phyloP scores from a whole-genome alignment of 805 yeast genomes.

The Hemisphaericaspora nanyangensis region DNA sequence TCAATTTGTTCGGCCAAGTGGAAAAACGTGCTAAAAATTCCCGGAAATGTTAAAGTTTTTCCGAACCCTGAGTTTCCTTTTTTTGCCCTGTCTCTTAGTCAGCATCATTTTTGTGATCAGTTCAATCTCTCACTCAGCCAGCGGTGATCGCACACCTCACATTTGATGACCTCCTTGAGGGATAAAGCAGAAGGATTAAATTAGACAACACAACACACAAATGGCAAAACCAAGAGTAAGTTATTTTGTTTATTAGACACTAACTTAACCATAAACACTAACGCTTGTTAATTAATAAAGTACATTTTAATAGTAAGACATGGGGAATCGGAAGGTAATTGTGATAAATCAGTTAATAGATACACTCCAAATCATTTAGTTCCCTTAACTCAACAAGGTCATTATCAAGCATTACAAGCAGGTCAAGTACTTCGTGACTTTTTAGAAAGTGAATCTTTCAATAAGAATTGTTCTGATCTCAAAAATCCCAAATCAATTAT shows the following conservation, averaged over 20 bases:
- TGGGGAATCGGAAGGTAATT: constrained; percentile 91
- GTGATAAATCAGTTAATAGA: constrained; percentile 77
- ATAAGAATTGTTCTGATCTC: constrained; percentile 6
- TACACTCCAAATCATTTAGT: constrained; percentile 78
- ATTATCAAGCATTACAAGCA: constrained; percentile 56
- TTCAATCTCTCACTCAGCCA: too few relatives aligned
- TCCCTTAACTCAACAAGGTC: constrained; percentile 69
- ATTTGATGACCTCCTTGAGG: too few relatives aligned
- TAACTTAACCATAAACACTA: constrained; percentile 1
- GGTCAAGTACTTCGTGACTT: constrained; percentile 49
- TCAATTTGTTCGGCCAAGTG: too few relatives aligned
- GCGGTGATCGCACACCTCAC: too few relatives aligned
- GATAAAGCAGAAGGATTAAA: too few relatives aligned
- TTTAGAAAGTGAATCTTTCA: constrained; percentile 33
- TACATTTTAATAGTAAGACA: constrained; percentile 80
- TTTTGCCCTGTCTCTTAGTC: neutral
- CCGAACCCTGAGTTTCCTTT: too few relatives aligned
- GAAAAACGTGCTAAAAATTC: too few relatives aligned
- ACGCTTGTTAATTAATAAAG: too few relatives aligned
- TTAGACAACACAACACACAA: too few relatives aligned
- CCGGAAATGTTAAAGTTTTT: too few relatives aligned
- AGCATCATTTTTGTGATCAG: neutral
- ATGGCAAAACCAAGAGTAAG: constrained; percentile 10
- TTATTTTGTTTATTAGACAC: neutral
- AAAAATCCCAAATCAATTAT: constrained; percentile 42